Base-by-base conservation (phyloP, 2,329 filamentous ascomycete species). In the Neonectria ditissima region DNA sequence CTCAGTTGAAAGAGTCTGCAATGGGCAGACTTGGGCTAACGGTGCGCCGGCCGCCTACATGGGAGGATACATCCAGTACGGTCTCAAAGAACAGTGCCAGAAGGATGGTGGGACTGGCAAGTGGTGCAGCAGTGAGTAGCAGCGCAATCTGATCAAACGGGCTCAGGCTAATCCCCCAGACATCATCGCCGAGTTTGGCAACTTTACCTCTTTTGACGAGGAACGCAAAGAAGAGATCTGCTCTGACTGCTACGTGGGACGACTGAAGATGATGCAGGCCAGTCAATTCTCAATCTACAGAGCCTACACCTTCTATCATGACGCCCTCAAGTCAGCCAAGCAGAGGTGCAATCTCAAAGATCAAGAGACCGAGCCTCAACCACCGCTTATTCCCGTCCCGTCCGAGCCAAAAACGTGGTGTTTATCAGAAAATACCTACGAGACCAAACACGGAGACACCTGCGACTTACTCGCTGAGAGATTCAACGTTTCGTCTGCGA, bases 181-280 rank as follows among this genome's bases (percentile, higher is more conserved):
- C 28, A 56, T 69, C 5, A 61, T 70, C 1, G 55, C 51, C 8
- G 18, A 56, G 6, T 76, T 74, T 44, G 62, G 63, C 1, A 22
- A 30, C 2, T 62, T 72, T 1, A 13, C 47, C 4, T 60, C 32
- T n/a, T 28, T 52, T 8, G n/a, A 60, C 1, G 48, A 71, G 0
- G 73, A 74, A 68, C 70, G 70, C 1, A 8, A 54, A 1, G 41
- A 44, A 5, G 70, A 76, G 51, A 53, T 76, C 11, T 76, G 74
- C 52, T 67, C 57, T 5, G 43, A 47, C 44, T 69, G 64, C 2
- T 65, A 65, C 10, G 24, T 68, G 9, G 54, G 34, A 1, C 61
- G 66, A 0, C 48, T 69, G 9, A 56, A 58, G 37, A 69, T 69
- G 59, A 69, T 69, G 56, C 66, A 67, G 28, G 47, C 50, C 3